Percentiles rank a stretch among this genome's conserved stretches.
Evolutionary conservation across 169 alveolate genomes (phyloP).

Genomic region (Perkinsus marinus): DNA sequence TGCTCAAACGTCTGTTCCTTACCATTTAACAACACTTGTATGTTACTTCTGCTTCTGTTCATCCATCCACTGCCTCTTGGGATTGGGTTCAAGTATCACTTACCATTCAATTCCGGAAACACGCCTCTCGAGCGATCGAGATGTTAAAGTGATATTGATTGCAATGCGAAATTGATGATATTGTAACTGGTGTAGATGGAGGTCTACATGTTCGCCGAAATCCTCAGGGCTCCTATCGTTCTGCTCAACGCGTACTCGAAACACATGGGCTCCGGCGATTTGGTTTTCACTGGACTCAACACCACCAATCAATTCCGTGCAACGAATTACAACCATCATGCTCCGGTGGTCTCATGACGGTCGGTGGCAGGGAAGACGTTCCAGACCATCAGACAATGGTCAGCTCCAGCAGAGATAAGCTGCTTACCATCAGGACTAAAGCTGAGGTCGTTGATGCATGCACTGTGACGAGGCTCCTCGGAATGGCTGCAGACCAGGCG

Average conservation of each 20-base stretch:
- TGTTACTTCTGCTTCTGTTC: too few species aligned
- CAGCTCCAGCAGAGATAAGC: constrained; percentile 53
- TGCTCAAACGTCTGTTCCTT: neutral
- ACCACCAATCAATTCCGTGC: neutral
- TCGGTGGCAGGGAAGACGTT: constrained; percentile 23
- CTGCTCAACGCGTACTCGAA: neutral
- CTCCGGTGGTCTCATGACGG: neutral
- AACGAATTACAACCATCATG: neutral
- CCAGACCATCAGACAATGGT: constrained; percentile 54
- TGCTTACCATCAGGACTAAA: constrained; percentile 56
- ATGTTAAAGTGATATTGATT: too few species aligned
- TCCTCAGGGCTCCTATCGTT: neutral
- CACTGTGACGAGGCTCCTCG: constrained; percentile 57
- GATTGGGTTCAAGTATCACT: neutral
- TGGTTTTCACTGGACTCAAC: neutral
- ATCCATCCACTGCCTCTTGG: too few species aligned
- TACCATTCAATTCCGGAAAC: constrained; percentile 46
- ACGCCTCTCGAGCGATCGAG: constrained; percentile 56
- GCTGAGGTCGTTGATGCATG: constrained; percentile 39
- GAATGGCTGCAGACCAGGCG: constrained; percentile 25
- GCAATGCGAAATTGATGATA: constrained; percentile 90
- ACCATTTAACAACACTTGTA: neutral
- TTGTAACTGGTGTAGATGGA: constrained; percentile 88
- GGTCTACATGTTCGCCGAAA: neutral
- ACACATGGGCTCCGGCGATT: neutral